Percentiles rank a stretch among this genome's conserved stretches.
phyloP scores from a whole-genome alignment of 345 rosid species.

The Cardamine chenopodiifolia region DNA sequence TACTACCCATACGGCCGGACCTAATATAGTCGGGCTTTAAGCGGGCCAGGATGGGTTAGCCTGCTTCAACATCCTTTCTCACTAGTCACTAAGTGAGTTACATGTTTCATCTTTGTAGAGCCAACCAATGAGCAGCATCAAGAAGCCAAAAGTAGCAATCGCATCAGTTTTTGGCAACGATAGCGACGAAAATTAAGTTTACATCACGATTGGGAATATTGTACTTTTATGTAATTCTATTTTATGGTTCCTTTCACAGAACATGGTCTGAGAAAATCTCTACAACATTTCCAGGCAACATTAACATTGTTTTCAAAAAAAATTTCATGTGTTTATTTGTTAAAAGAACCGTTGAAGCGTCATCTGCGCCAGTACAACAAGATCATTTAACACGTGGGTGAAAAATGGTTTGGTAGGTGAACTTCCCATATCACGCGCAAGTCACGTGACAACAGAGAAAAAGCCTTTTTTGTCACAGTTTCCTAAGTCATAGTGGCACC shows the following conservation, averaged over 20 bases:
- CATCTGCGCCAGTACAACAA: not conserved
- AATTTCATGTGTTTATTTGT: too few relatives aligned
- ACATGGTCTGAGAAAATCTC: too few relatives aligned
- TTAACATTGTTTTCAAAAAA: too few relatives aligned
- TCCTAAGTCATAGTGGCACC: constrained; percentile 35
- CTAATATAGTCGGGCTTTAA: not conserved
- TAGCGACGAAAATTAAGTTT: constrained; percentile 67
- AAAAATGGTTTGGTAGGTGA: constrained; percentile 17
- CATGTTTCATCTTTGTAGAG: constrained; percentile 47
- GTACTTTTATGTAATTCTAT: constrained; percentile 17
- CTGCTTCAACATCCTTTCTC: not conserved
- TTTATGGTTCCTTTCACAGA: not conserved
- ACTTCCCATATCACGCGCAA: not conserved
- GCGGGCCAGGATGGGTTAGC: not conserved
- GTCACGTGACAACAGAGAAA: constrained; percentile 36
- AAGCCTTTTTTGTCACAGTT: not conserved
- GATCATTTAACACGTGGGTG: constrained; percentile 39
- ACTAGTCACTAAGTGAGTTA: not conserved
- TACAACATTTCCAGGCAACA: too few relatives aligned
- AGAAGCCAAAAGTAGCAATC: constrained; percentile 69
- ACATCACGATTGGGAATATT: not conserved
- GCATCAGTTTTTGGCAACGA: constrained; percentile 79
- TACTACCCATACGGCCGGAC: not conserved
- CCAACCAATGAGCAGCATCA: constrained; percentile 46
- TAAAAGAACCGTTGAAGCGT: not conserved